Conservation (phyloP, 257 asterid species). For the Gentiana dahurica region DNA sequence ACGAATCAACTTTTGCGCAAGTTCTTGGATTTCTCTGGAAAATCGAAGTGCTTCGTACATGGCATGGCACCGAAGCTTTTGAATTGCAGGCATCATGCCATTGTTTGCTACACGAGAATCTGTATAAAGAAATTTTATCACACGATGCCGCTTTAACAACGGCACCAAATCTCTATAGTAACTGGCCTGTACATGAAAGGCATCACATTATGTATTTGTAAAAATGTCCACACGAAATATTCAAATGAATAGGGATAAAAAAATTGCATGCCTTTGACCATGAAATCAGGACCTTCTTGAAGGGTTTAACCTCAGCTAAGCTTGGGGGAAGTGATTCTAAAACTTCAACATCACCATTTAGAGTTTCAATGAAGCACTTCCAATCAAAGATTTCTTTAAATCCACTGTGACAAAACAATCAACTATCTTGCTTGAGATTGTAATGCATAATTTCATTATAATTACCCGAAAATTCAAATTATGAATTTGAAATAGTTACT, state of each 20-base stretch:
- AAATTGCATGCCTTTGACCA: slow-evolving; percentile 39
- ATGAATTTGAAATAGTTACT: not conserved
- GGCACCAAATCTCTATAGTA: slow-evolving; percentile 23
- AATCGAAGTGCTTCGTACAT: slow-evolving; percentile 35
- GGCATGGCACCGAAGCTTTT: slow-evolving; percentile 32
- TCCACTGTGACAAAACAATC: slow-evolving; percentile 21
- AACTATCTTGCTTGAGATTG: slow-evolving; percentile 5
- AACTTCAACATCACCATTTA: slow-evolving; percentile 25
- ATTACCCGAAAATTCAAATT: not conserved
- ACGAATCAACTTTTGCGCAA: slow-evolving; percentile 19
- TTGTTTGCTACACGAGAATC: slow-evolving; percentile 36
- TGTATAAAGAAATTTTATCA: slow-evolving; percentile 26
- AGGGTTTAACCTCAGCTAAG: slow-evolving; percentile 13
- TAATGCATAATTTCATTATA: not conserved
- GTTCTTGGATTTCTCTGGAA: slow-evolving; percentile 16
- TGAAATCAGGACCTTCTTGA: slow-evolving; percentile 20
- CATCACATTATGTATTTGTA: too few species aligned
- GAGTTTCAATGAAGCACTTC: slow-evolving; percentile 24
- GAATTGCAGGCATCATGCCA: slow-evolving; percentile 22
- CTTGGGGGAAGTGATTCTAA: slow-evolving; percentile 25
- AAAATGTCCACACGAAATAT: too few species aligned
- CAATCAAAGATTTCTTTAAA: slow-evolving; percentile 35
- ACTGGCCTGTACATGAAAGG: slow-evolving; percentile 22
- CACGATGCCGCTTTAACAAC: slow-evolving; percentile 13
- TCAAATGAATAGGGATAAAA: not conserved